Evolutionary conservation across 208 protist genomes (phyloP), one percentile per base, ranked within the genome.

Genomic region (Ichthyophonus hoferi): DNA sequence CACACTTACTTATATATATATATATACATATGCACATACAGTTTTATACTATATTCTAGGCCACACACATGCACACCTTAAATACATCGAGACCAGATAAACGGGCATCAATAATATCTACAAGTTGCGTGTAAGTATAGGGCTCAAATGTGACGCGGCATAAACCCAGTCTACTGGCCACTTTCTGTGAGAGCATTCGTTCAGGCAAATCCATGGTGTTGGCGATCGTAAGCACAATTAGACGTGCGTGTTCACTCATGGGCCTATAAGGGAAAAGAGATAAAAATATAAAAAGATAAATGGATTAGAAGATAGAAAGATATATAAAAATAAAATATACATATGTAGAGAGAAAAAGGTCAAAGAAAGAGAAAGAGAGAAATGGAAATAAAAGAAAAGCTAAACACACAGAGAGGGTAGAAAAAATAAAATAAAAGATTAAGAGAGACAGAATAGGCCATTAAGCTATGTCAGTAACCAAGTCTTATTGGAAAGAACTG

Each of bases 171-270:
- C 86, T 58, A 33, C 35, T 67, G 0, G 42, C 33, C n/a, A 86
- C 43, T 42, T 83, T 87, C 14, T 40, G 31, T 1, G 58, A 1
- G 14, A 91, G 31, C 1, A 87, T 3, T 35, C 90, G 77, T 38
- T 91, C 90, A 34, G 90, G 90, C 0, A 91, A 34, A 58, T 91
- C 86, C 90, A 91, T 88, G 24, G 90, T 89, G 79, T 91, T 91
- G 79, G 90, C 90, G 1, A 91, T 78, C 1, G 85, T 87, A 33
- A 91, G 14, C 12, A 89, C 77, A 42, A 91, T 43, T 1, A 91
- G 79, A 24, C 86, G 85, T 31, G 78, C 0, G n/a, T 86, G 78
- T 34, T 42, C 17, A 50, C 81, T 85, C 81, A 85, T 85, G 3
- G 81, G 81, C 81, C 81, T 41, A 85, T n/a, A n/a, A n/a, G n/a